A percentile compares a stretch with the other conserved stretches of the same genome.
Conservation (phyloP, 2,329 filamentous ascomycete species). For the Penicillium sp. region DNA sequence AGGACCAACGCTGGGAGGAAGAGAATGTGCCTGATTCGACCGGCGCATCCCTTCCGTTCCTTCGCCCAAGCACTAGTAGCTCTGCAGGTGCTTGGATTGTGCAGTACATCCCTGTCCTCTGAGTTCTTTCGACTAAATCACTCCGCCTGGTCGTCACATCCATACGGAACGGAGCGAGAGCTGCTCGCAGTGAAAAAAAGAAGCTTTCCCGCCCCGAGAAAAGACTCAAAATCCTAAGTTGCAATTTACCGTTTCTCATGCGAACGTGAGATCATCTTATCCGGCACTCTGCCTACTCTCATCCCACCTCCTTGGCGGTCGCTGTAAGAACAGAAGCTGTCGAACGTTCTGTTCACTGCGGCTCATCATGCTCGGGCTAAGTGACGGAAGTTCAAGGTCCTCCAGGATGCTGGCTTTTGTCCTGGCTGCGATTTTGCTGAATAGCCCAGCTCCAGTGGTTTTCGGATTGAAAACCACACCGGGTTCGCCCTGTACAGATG, state of each 20-base stretch:
- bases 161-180: slow-evolving; percentile 1
- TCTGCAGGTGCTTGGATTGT: slow-evolving; percentile 8
- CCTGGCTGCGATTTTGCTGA: slow-evolving; percentile 16
- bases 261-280: slow-evolving; percentile 14
- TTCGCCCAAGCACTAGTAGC: neutral
- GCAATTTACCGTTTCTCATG: slow-evolving; percentile 14
- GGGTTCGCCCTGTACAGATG: slow-evolving; percentile 40
- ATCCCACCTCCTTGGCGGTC: slow-evolving; percentile 1
- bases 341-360: slow-evolving; percentile 6
- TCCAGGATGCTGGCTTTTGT: slow-evolving; percentile 18
- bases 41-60: slow-evolving; percentile 2
- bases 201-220: slow-evolving; percentile 21
- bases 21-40: slow-evolving; percentile 18
- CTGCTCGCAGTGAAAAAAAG: slow-evolving; percentile 24
- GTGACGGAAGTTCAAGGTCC: slow-evolving; percentile 12
- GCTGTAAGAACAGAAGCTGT: slow-evolving; percentile 6
- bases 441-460: slow-evolving; percentile 23
- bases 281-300: slow-evolving; percentile 12
- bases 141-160: slow-evolving; percentile 17
- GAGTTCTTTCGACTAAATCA: neutral
- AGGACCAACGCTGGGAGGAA: neutral
- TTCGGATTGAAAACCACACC: slow-evolving; percentile 31
- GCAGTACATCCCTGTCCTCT: neutral
- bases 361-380: slow-evolving; percentile 23
- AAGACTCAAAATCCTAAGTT: neutral